phyloP scores from a whole-genome alignment of 345 rosid species.

The Acer campestre region DNA sequence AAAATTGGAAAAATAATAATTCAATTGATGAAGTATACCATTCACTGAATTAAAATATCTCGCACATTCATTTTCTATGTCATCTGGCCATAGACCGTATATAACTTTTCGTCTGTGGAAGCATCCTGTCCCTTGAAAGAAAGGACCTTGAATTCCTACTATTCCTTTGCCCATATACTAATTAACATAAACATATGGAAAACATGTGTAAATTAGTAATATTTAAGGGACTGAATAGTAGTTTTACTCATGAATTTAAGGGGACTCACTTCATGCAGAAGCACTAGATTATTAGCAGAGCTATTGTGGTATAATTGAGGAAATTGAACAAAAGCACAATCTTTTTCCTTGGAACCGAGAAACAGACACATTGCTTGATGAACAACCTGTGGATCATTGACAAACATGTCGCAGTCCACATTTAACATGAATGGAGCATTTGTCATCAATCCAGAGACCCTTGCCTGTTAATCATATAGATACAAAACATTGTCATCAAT shows the following conservation, averaged over 20 bases:
- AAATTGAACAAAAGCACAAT: conserved; percentile 50
- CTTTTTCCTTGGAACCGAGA: conserved; percentile 27
- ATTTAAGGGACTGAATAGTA: no score
- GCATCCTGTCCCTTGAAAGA: conserved; percentile 60
- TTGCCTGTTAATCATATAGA: conserved; percentile 35
- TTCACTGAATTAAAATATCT: background rate
- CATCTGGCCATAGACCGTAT: conserved; percentile 47
- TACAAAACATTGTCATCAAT: background rate
- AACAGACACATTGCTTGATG: conserved; percentile 56
- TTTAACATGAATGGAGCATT: conserved; percentile 79
- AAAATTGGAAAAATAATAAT: no score
- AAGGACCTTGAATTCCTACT: conserved; percentile 58
- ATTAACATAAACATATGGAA: background rate
- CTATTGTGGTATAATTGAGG: conserved; percentile 57
- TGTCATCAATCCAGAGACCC: conserved; percentile 76
- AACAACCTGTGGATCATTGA: conserved; percentile 51
- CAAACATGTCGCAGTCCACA: conserved; percentile 82
- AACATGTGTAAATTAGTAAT: background rate
- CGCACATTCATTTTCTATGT: conserved; percentile 16
- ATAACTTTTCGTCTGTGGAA: conserved; percentile 66
- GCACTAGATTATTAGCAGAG: conserved; percentile 23
- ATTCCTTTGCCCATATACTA: conserved; percentile 44
- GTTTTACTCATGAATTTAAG: no score
- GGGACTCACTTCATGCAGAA: conserved; percentile 24
- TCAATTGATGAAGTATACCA: no score